Evolutionary conservation across 1,284 basidiomycete genomes (phyloP).

Genomic region (Schizopora paradoxa): DNA sequence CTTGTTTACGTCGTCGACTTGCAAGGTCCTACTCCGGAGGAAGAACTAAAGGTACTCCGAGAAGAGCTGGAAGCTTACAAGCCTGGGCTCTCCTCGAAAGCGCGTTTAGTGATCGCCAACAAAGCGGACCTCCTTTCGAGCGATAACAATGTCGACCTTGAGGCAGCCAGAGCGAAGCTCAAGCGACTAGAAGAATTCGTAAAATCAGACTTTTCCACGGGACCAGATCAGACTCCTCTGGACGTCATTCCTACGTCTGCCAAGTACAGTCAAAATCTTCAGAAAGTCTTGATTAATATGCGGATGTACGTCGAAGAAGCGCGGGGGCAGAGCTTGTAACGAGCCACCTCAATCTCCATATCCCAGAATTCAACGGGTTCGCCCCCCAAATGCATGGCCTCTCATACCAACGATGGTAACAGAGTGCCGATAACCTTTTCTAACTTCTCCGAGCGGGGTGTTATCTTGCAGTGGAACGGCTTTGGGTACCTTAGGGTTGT

Average conservation of each 20-base stretch:
- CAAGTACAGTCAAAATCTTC: conserved; percentile 76
- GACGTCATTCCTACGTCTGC: conserved; percentile 77
- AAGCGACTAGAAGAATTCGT: conserved; percentile 51
- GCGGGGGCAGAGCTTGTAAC: too few species aligned
- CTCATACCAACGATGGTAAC: not conserved
- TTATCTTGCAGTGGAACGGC: conserved; percentile 17
- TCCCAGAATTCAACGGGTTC: too few species aligned
- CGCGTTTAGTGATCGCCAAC: conserved; percentile 84
- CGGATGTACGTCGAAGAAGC: conserved; percentile 62
- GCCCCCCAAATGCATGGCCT: too few species aligned
- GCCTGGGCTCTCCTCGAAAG: conserved; percentile 70
- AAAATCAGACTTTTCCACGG: conserved; percentile 16
- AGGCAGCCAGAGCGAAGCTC: conserved; percentile 57
- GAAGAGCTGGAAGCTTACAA: conserved; percentile 86
- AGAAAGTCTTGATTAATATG: conserved; percentile 59
- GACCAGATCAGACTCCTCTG: conserved; percentile 25
- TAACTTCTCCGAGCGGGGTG: conserved; percentile 11
- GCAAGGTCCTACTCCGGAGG: conserved; percentile 64
- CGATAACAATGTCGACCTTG: conserved; percentile 36
- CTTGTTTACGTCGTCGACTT: conserved; percentile 93
- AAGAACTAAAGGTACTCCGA: conserved; percentile 67
- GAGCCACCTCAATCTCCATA: too few species aligned
- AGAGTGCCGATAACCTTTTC: not conserved
- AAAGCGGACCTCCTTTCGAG: conserved; percentile 82
- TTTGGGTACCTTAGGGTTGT: conserved; percentile 13